Conservation (phyloP, 345 rosid species). For the Hypericum perforatum region DNA sequence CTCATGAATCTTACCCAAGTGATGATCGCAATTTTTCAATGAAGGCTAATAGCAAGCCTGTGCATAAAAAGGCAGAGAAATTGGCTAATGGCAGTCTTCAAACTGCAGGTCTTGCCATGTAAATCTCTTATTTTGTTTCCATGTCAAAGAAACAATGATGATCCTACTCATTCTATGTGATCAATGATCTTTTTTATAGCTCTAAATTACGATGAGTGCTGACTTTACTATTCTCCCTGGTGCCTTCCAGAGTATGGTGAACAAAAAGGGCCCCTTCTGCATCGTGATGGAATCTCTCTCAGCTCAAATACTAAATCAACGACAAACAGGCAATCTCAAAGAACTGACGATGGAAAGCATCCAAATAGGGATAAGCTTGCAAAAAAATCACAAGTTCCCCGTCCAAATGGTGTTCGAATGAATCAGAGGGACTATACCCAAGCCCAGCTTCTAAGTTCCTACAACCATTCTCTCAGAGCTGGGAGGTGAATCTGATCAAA, state of each 20-base stretch:
- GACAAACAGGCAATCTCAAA: conserved; percentile 25
- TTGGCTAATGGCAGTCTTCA: conserved; percentile 20
- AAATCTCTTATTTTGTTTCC: too few relatives aligned
- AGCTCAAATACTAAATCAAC: conserved; percentile 22
- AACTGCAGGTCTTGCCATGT: conserved; percentile 41
- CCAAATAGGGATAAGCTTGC: conserved; percentile 22
- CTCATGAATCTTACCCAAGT: conserved; percentile 26
- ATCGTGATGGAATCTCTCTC: conserved; percentile 26
- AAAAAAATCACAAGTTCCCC: conserved; percentile 23
- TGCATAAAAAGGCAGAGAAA: conserved; percentile 20
- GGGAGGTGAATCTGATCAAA: conserved; percentile 48
- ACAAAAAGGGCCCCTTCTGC: conserved; percentile 22
- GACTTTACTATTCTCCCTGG: conserved; percentile 1
- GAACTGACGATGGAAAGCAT: conserved; percentile 27
- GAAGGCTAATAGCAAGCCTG: conserved; percentile 22
- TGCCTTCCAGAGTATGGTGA: conserved; percentile 30
- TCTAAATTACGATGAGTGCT: conserved; percentile 11
- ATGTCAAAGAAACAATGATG: background rate
- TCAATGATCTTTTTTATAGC: conserved; percentile 9
- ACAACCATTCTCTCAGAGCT: conserved; percentile 46
- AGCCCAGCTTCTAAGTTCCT: conserved; percentile 24
- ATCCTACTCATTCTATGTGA: conserved; percentile 6
- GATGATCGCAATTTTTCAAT: conserved; percentile 33
- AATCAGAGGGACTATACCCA: conserved; percentile 26
- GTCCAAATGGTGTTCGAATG: conserved; percentile 24